These are phyloP conservation scores for Herpetospermum pedunculosum DNA, from an alignment of 306 rosid genomes.

Conservation along the genomic window DNA sequence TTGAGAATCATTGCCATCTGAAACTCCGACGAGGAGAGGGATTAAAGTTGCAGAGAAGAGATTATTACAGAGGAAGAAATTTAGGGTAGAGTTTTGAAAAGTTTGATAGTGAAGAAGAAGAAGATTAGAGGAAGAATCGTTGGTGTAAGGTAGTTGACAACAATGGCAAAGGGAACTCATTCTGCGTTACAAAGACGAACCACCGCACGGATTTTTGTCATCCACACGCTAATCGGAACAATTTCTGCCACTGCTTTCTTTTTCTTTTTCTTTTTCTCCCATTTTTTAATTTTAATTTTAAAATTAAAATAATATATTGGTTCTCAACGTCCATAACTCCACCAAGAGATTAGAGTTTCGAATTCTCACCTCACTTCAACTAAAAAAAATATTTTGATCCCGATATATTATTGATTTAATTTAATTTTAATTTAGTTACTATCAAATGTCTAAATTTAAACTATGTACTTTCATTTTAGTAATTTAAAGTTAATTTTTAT, in stretches of 20 bases:
- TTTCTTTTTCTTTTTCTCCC: background rate
- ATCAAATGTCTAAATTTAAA: too few relatives aligned
- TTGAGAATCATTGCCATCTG: conserved; percentile 50
- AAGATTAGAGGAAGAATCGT: background rate
- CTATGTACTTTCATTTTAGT: too few relatives aligned
- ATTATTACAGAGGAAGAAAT: background rate
- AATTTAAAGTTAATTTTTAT: too few relatives aligned
- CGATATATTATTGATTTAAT: too few relatives aligned
- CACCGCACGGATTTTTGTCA: background rate
- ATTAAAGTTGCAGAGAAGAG: background rate
- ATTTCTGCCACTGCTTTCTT: conserved; percentile 8
- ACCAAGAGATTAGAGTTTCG: too few relatives aligned
- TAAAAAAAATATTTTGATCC: too few relatives aligned
- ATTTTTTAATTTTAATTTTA: background rate
- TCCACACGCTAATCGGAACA: background rate
- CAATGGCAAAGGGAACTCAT: background rate
- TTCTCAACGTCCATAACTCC: too few relatives aligned
- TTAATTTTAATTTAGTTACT: too few relatives aligned
- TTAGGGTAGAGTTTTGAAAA: background rate
- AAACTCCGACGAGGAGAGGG: conserved; percentile 6
- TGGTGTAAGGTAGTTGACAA: background rate
- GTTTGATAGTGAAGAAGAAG: too few relatives aligned
- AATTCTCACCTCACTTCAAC: too few relatives aligned
- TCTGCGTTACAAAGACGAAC: background rate
- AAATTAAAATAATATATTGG: too few relatives aligned